A percentile compares a stretch with the other conserved stretches of the same genome.
Conservation (phyloP, 805 yeast species). For the Candida dajiaensis region DNA sequence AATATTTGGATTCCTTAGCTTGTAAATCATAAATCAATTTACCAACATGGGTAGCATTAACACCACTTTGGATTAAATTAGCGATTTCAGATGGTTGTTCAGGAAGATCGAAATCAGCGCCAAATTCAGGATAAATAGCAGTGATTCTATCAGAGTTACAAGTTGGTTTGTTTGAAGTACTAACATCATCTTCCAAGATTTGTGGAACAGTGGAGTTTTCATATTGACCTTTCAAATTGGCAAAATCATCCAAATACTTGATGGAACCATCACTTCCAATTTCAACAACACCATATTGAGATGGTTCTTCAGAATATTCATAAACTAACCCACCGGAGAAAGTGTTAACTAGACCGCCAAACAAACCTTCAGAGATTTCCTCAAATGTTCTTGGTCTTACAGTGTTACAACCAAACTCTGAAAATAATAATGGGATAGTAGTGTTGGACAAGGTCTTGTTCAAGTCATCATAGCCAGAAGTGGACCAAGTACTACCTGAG, state of each 20-base stretch:
- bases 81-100: conserved; percentile 38
- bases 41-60: conserved; percentile 39
- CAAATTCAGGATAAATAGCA: conserved; percentile 34
- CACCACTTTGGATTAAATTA: conserved; percentile 42
- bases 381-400: conserved; percentile 76
- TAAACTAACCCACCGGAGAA: conserved; percentile 92
- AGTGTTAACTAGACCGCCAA: conserved; percentile 56
- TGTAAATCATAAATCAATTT: conserved; percentile 33
- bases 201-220: conserved; percentile 31
- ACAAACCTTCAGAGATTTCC: conserved; percentile 66
- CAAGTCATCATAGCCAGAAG: conserved; percentile 64
- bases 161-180: conserved; percentile 23
- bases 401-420: conserved; percentile 82
- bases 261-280: conserved; percentile 40
- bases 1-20: conserved; percentile 33
- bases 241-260: conserved; percentile 42
- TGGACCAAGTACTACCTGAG: conserved; percentile 65
- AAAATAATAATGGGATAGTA: conserved; percentile 61
- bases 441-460: conserved; percentile 52
- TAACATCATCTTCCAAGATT: conserved; percentile 32
- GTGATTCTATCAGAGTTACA: conserved; percentile 37
- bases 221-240: conserved; percentile 40
- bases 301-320: conserved; percentile 75
- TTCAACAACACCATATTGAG: conserved; percentile 71
- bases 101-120: conserved; percentile 44